Percentiles rank a stretch among this genome's conserved stretches.
phyloP scores from a whole-genome alignment of 140 eudicot species.

The Eryngium alpinum region DNA sequence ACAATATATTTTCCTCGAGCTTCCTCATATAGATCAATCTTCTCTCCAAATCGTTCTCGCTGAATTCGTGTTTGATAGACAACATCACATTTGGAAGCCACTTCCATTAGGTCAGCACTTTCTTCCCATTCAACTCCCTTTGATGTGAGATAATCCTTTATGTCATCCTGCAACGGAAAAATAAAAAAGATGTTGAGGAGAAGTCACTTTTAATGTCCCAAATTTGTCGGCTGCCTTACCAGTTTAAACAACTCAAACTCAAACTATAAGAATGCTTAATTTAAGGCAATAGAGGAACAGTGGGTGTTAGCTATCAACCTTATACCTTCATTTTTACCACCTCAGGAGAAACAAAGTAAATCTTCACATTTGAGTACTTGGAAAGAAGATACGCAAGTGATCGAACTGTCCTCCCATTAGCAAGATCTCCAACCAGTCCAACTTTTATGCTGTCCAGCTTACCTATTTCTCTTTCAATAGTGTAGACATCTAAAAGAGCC shows the following conservation, averaged over 20 bases:
- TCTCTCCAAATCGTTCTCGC: constrained; percentile 80
- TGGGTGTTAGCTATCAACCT: not conserved
- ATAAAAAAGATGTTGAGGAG: too few relatives aligned
- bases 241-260: too few relatives aligned
- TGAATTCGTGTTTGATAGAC: constrained; percentile 97
- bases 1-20: constrained; percentile 93
- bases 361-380: constrained; percentile 67
- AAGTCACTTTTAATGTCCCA: too few relatives aligned
- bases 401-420: constrained; percentile 86
- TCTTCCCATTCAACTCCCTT: constrained; percentile 87
- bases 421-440: constrained; percentile 95
- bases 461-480: constrained; percentile 83
- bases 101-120: constrained; percentile 72
- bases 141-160: constrained; percentile 65
- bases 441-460: constrained; percentile 86
- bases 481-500: constrained; percentile 93
- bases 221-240: too few relatives aligned
- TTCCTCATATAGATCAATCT: constrained; percentile 61
- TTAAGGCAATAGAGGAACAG: too few relatives aligned
- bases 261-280: too few relatives aligned
- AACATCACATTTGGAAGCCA: constrained; percentile 88
- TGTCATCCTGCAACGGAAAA: constrained; percentile 58
- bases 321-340: constrained; percentile 90
- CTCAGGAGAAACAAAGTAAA: constrained; percentile 83
- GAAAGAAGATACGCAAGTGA: constrained; percentile 88